Base-by-base conservation (phyloP, 768 basidiomycete species). In the Glaciozyma martinii region DNA sequence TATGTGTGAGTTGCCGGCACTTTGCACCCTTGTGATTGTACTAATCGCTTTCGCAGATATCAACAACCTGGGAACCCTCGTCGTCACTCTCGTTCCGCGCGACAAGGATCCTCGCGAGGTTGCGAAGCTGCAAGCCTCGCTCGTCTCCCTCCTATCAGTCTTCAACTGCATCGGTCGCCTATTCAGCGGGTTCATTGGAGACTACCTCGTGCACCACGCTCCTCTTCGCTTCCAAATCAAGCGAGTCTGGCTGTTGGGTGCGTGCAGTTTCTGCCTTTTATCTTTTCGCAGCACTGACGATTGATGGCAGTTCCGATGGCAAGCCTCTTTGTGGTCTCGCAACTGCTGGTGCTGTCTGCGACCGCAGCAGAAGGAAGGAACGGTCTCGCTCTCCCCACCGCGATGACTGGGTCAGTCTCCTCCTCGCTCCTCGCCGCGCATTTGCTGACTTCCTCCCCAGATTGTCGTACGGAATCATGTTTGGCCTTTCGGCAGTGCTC, bases 31-130 rank as follows among this genome's bases (percentile, higher is more conserved):
- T 13, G 10, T 13, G 2, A 8, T 3, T 13, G 10, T 40, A 13
- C 37, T 40, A 13, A 40, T 40, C 37, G 2, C 15, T 13, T 13
- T 13, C 37, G 12, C 37, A 40, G 37, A 59, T 32, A 66, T 70
- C 62, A 70, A 70, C 68, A 70, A 70, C 59, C 50, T 70, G 50
- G 68, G 68, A 3, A 63, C 59, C 18, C 46, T 70, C 29, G 56
- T 52, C 27, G 40, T 57, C 18, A 66, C 65, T 3, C 56, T 70
- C 13, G 58, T 64, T 4, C 57, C 44, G 18, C 21, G 21, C 5
- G 61, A 37, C 16, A 50, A 49, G 21, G 44, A 58, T 21, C 56
- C 62, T 5, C 19, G 9, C 30, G 13, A 42, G 0, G 55, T 66
- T n/a, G 62, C 56, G 12, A 21, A 1, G 10, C 29, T 37, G 52